A percentile compares a stretch with the other conserved stretches of the same genome.
phyloP scores from a whole-genome alignment of 2,329 filamentous ascomycete species.

The Coniochaeta sp. region DNA sequence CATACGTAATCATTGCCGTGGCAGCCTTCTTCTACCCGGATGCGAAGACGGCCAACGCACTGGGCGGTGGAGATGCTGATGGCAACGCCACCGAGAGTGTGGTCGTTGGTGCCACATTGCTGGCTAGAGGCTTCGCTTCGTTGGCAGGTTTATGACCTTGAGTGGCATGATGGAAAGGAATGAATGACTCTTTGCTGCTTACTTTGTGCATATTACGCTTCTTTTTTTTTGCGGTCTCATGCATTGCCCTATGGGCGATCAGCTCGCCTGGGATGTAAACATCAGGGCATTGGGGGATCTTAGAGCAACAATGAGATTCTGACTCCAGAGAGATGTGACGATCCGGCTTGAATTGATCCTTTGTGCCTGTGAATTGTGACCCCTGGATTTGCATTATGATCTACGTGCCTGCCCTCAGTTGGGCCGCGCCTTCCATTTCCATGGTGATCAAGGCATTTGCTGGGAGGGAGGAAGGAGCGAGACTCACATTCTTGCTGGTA shows the following conservation, averaged over 20 bases:
- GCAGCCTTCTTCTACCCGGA: slow-evolving; percentile 16
- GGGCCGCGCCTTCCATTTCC: not conserved
- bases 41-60: slow-evolving; percentile 11
- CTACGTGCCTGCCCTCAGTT: too few species aligned
- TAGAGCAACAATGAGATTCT: not conserved
- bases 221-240: too few species aligned
- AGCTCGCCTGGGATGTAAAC: not conserved
- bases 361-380: not conserved
- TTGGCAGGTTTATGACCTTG: not conserved
- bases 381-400: too few species aligned
- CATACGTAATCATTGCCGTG: slow-evolving; percentile 60
- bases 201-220: too few species aligned
- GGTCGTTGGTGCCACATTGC: not conserved
- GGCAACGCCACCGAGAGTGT: slow-evolving; percentile 1
- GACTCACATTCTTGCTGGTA: not conserved
- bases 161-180: not conserved
- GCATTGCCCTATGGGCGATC: not conserved
- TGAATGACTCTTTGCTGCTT: not conserved
- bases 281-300: not conserved
- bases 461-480: not conserved
- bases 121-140: not conserved
- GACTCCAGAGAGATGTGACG: too few species aligned
- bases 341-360: not conserved
- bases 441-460: too few species aligned
- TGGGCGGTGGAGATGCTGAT: slow-evolving; percentile 4